phyloP scores from a whole-genome alignment of 305 asterid genomes.

The Striga hermonthica region DNA sequence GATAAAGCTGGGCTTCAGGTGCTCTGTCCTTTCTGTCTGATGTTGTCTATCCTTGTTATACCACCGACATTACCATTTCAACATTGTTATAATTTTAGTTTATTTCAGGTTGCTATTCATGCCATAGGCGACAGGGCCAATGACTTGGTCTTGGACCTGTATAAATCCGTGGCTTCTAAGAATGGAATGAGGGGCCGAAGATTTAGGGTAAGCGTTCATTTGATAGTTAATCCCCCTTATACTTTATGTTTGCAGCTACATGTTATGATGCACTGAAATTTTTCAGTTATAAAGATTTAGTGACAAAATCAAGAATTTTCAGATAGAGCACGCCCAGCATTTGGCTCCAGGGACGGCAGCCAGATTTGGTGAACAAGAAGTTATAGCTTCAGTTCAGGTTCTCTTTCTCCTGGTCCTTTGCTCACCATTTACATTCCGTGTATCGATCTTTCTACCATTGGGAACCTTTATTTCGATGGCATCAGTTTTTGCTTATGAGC shows the following conservation, averaged over 20 bases:
- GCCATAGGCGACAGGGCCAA: conserved; percentile 95
- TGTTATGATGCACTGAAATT: conserved; percentile 18
- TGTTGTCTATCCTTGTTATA: conserved; percentile 19
- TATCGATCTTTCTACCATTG: background rate
- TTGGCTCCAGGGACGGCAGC: conserved; percentile 64
- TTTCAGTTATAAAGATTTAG: conserved; percentile 27
- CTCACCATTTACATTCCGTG: background rate
- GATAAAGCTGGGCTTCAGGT: conserved; percentile 95
- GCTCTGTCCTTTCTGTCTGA: conserved; percentile 30
- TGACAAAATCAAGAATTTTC: conserved; percentile 36
- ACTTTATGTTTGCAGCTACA: conserved; percentile 21
- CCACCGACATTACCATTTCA: conserved; percentile 10
- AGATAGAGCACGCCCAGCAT: conserved; percentile 99
- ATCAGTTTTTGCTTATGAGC: conserved; percentile 18
- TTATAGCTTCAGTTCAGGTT: conserved; percentile 97
- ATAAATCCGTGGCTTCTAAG: conserved; percentile 57
- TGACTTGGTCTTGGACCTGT: conserved; percentile 80
- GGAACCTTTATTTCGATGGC: conserved; percentile 21
- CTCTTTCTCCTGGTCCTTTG: conserved; percentile 19
- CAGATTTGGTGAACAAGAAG: conserved; percentile 68
- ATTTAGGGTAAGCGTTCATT: conserved; percentile 59
- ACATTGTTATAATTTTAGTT: conserved; percentile 27
- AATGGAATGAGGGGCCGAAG: conserved; percentile 78
- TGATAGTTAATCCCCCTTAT: conserved; percentile 24
- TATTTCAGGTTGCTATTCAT: conserved; percentile 77